Evolutionary conservation across 345 rosid genomes (phyloP).

Genomic region (Aquilaria malaccensis): DNA sequence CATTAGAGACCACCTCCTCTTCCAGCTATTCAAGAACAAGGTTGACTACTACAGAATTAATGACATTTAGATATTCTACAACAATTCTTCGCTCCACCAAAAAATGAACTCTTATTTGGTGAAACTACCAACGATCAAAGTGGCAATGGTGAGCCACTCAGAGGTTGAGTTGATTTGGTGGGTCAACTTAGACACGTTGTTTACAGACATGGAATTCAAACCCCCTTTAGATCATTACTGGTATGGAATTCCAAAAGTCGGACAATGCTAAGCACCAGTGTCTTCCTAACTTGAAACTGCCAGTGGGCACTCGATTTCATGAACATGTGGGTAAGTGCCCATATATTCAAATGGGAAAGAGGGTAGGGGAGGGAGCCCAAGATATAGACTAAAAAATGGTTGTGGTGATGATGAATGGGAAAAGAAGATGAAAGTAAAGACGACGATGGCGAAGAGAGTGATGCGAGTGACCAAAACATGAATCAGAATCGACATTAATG

Average conservation of each 20-base stretch:
- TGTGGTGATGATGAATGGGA: too few relatives aligned
- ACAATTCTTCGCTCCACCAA: conserved; percentile 55
- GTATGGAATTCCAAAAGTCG: conserved; percentile 53
- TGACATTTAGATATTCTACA: conserved; percentile 68
- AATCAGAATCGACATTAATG: too few relatives aligned
- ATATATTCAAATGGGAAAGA: too few relatives aligned
- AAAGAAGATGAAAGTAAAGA: too few relatives aligned
- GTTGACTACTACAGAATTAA: conserved; percentile 79
- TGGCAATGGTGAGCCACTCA: conserved; percentile 86
- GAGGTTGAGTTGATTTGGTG: conserved; percentile 98
- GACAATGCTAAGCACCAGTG: conserved; percentile 78
- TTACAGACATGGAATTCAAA: conserved; percentile 82
- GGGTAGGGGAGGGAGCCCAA: too few relatives aligned
- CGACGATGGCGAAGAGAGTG: too few relatives aligned
- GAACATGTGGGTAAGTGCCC: conserved; percentile 37
- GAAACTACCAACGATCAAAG: conserved; percentile 53
- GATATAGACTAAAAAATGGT: too few relatives aligned
- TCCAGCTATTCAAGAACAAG: conserved; percentile 73
- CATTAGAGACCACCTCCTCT: conserved; percentile 61
- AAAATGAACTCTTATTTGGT: conserved; percentile 73
- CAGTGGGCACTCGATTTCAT: conserved; percentile 90
- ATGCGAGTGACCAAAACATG: too few relatives aligned
- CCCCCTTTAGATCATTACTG: conserved; percentile 55
- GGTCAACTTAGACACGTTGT: conserved; percentile 87
- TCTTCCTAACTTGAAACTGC: conserved; percentile 65